A percentile compares a stretch with the other conserved stretches of the same genome.
These are phyloP conservation scores for Suhomyces bokatorum DNA, from an alignment of 1,139 yeast species.

Conservation along the genomic window DNA sequence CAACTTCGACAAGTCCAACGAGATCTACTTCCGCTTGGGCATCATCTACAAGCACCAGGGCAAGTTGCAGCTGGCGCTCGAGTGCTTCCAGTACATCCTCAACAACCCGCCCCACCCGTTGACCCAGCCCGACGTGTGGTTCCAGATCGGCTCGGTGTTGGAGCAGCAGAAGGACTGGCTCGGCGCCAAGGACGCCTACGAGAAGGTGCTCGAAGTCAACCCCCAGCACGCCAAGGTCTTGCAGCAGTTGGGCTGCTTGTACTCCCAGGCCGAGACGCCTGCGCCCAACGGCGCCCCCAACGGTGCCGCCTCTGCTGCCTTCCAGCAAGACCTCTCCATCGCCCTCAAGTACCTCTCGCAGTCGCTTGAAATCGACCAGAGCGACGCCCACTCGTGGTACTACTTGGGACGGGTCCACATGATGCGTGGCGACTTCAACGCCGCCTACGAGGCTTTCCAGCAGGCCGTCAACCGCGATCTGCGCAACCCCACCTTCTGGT, in stretches of 20 bases:
- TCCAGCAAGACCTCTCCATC: constrained; percentile 72
- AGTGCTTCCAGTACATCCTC: constrained; percentile 89
- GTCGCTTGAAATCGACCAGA: constrained; percentile 82
- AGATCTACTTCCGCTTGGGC: constrained; percentile 94
- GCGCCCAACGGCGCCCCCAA: constrained; percentile 25
- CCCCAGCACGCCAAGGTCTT: constrained; percentile 95
- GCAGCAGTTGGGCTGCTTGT: constrained; percentile 93
- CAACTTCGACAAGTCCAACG: constrained; percentile 92
- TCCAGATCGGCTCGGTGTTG: constrained; percentile 92
- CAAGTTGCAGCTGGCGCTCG: constrained; percentile 81
- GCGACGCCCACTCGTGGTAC: constrained; percentile 97
- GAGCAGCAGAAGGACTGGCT: constrained; percentile 92
- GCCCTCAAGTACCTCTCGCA: constrained; percentile 82
- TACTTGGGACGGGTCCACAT: constrained; percentile 94
- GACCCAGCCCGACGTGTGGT: constrained; percentile 97
- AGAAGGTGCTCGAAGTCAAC: constrained; percentile 82
- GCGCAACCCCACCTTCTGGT: constrained; percentile 97
- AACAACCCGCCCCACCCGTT: constrained; percentile 92
- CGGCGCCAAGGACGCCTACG: constrained; percentile 94
- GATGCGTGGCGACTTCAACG: constrained; percentile 92
- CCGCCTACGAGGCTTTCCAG: constrained; percentile 97
- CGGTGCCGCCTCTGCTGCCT: constrained; percentile 11
- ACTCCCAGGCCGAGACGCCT: constrained; percentile 70
- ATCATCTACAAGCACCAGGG: constrained; percentile 95
- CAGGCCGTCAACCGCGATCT: constrained; percentile 97